Conservation (phyloP, 441 rosid genomes). For the Hura crepitans region DNA sequence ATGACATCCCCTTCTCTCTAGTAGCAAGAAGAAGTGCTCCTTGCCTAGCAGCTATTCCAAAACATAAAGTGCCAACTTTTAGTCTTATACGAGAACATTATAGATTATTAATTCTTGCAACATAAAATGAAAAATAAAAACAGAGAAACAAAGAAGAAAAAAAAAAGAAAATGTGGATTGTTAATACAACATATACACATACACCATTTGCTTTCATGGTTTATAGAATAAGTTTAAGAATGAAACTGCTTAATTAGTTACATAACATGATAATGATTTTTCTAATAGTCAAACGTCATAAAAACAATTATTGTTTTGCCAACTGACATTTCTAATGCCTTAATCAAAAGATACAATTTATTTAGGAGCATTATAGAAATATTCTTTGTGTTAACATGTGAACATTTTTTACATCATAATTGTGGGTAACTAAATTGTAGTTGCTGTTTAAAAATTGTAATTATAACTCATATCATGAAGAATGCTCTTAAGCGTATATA, state of each 20-base stretch:
- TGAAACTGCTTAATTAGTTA: constrained; percentile 5
- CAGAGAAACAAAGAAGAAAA: neutral
- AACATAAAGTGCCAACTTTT: constrained; percentile 86
- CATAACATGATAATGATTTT: neutral
- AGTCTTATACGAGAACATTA: constrained; percentile 65
- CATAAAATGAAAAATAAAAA: neutral
- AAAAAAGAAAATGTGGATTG: neutral
- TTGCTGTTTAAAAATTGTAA: neutral
- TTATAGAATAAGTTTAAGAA: neutral
- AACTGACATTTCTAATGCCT: too few relatives aligned
- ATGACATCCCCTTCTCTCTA: constrained; percentile 95
- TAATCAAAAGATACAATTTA: too few relatives aligned
- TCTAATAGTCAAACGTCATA: neutral
- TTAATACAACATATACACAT: neutral
- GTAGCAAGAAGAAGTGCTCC: constrained; percentile 89
- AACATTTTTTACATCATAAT: neutral
- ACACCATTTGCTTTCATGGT: neutral
- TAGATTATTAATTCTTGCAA: constrained; percentile 11
- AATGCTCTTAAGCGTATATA: neutral
- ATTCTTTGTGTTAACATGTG: neutral
- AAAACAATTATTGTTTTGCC: too few relatives aligned
- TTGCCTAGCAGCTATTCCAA: constrained; percentile 95
- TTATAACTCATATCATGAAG: neutral
- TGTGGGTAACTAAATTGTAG: neutral
- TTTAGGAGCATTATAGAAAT: neutral